Percentiles rank a stretch among this genome's conserved stretches.
Conservation (phyloP, 345 rosid genomes). For the Gossypium raimondii region DNA sequence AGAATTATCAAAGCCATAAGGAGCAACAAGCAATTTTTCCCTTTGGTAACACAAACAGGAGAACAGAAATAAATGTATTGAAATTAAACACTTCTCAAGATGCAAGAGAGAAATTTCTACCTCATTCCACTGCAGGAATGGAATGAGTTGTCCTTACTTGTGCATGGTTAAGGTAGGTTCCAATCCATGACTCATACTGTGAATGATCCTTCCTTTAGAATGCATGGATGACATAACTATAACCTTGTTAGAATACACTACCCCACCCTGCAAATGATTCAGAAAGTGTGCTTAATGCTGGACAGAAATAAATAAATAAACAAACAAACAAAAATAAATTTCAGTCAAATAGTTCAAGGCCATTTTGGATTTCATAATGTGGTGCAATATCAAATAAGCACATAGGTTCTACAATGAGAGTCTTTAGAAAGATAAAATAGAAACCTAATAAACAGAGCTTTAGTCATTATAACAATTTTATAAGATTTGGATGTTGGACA, state of each 20-base stretch:
- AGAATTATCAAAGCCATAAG: conserved; percentile 50
- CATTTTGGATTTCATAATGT: background rate
- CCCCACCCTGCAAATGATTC: conserved; percentile 57
- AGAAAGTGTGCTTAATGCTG: conserved; percentile 13
- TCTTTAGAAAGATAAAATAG: background rate
- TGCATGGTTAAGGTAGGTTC: conserved; percentile 55
- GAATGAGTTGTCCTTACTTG: conserved; percentile 44
- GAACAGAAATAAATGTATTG: background rate
- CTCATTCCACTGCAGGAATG: conserved; percentile 14
- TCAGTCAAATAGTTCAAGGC: background rate
- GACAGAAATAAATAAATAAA: background rate
- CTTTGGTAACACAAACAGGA: conserved; percentile 30
- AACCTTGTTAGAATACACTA: conserved; percentile 77
- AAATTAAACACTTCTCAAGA: background rate
- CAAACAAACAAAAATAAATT: conserved; percentile 6
- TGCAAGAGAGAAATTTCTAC: background rate
- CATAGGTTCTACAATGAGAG: background rate
- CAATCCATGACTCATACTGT: conserved; percentile 44
- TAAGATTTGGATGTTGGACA: background rate
- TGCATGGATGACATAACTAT: conserved; percentile 44
- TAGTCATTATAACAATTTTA: background rate
- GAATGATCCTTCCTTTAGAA: conserved; percentile 46
- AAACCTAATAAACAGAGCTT: background rate
- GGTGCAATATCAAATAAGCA: conserved; percentile 1
- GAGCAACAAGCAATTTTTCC: conserved; percentile 60